These are phyloP conservation scores for Aspergillus bertholletiae DNA, from an alignment of 495 filamentous ascomycete species.

Conservation along the genomic window DNA sequence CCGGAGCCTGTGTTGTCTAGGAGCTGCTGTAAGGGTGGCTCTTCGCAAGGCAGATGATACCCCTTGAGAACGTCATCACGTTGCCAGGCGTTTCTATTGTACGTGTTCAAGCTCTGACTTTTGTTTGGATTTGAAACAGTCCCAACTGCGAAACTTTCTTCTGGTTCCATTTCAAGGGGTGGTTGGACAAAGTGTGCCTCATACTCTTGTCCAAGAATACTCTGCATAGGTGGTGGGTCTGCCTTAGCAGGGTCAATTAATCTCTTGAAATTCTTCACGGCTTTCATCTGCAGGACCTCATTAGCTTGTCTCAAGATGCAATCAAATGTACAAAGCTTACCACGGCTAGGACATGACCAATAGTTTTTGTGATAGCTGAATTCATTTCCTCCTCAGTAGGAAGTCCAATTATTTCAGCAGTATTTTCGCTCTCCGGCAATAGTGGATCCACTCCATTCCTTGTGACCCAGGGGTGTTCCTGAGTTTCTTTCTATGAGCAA, in stretches of 20 bases:
- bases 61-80: constrained; percentile 47
- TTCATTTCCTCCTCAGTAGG: constrained; percentile 90
- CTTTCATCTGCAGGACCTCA: constrained; percentile 71
- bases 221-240: constrained; percentile 45
- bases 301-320: constrained; percentile 3
- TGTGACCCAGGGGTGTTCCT: constrained; percentile 96
- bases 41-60: constrained; percentile 35
- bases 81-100: constrained; percentile 47
- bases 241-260: constrained; percentile 47
- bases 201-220: constrained; percentile 52
- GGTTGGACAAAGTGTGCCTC: constrained; percentile 54
- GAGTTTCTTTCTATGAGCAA: constrained; percentile 12
- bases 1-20: constrained; percentile 20
- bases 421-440: constrained; percentile 82
- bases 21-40: constrained; percentile 11
- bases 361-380: constrained; percentile 82
- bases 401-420: constrained; percentile 67
- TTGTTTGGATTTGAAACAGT: constrained; percentile 23
- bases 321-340: constrained; percentile 49
- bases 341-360: constrained; percentile 78
- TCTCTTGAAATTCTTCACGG: constrained; percentile 81
- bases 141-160: constrained; percentile 32
- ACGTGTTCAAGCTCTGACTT: constrained; percentile 46
- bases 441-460: constrained; percentile 75
- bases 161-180: constrained; percentile 50